Evolutionary conservation across 352 stramenopile species (phyloP).

Genomic region (Blastocystis sp.): DNA sequence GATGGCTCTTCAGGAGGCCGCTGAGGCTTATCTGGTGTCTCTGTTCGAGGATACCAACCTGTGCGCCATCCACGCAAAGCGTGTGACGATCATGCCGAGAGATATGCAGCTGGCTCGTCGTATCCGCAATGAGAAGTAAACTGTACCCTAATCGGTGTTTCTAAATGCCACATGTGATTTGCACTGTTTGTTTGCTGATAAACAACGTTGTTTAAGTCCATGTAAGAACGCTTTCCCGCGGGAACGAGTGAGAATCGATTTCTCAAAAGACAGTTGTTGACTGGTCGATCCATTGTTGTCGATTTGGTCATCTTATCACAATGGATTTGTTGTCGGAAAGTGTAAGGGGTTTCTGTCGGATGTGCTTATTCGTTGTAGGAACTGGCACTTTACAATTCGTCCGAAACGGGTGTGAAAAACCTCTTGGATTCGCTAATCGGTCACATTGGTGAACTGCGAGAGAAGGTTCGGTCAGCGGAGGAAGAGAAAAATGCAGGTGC

Average conservation of each 20-base stretch:
- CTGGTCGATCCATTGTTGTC: too few species aligned
- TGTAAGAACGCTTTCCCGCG: not conserved
- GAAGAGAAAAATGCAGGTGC: not conserved
- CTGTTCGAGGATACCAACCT: constrained; percentile 82
- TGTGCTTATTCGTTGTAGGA: not conserved
- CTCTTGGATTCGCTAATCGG: not conserved
- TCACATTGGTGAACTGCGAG: not conserved
- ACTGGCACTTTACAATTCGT: not conserved
- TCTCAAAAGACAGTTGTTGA: not conserved
- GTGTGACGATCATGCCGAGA: constrained; percentile 83
- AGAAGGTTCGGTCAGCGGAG: not conserved
- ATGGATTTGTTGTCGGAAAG: constrained; percentile 16
- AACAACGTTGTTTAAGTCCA: too few species aligned
- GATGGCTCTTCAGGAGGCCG: constrained; percentile 78
- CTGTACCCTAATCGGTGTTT: not conserved
- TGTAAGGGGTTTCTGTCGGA: not conserved
- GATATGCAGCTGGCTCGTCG: constrained; percentile 78
- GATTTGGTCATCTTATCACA: not conserved
- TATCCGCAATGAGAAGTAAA: constrained; percentile 52
- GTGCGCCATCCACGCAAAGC: constrained; percentile 81
- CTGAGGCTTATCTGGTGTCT: constrained; percentile 80
- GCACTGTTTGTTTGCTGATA: constrained; percentile 18
- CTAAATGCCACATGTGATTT: not conserved
- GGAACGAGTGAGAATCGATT: not conserved
- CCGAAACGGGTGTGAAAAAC: not conserved